phyloP scores from a whole-genome alignment of 805 yeast genomes.

The Candida pseudofarinosa region DNA sequence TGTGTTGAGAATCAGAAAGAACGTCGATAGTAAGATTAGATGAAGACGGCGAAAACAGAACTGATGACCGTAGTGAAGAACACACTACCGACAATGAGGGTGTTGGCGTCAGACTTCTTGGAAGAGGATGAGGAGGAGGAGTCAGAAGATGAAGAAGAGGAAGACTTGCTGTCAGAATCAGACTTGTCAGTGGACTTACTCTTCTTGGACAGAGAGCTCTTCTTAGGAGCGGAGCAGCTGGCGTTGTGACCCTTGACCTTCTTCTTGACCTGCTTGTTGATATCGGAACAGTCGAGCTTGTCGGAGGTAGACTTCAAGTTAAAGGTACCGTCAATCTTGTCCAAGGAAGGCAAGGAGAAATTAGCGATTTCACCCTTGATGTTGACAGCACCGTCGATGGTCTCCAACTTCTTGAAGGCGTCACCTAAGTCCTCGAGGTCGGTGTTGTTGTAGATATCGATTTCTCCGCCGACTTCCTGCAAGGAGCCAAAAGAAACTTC shows the following conservation, averaged over 20 bases:
- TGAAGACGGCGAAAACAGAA: slow-evolving; percentile 23
- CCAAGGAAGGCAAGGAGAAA: slow-evolving; percentile 35
- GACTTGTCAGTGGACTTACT: slow-evolving; percentile 12
- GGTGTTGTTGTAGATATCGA: slow-evolving; percentile 39
- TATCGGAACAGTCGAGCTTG: slow-evolving; percentile 34
- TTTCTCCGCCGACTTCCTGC: slow-evolving; percentile 37
- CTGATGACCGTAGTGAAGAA: slow-evolving; percentile 22
- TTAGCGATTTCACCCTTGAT: slow-evolving; percentile 35
- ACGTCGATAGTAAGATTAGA: slow-evolving; percentile 11
- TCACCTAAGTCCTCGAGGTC: slow-evolving; percentile 28
- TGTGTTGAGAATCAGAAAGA: background rate
- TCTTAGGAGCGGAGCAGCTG: slow-evolving; percentile 34
- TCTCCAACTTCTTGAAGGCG: slow-evolving; percentile 25
- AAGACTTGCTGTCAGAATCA: slow-evolving; percentile 14
- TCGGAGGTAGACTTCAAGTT: slow-evolving; percentile 29
- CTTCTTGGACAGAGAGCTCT: slow-evolving; percentile 13
- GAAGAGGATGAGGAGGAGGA: slow-evolving; percentile 12
- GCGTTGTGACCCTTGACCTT: slow-evolving; percentile 40
- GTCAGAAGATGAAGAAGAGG: slow-evolving; percentile 17
- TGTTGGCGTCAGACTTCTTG: slow-evolving; percentile 17
- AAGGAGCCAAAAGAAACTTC: slow-evolving; percentile 25
- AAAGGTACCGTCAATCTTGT: slow-evolving; percentile 41
- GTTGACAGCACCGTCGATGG: slow-evolving; percentile 38
- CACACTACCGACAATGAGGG: slow-evolving; percentile 13
- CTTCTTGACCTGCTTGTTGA: slow-evolving; percentile 27